Evolutionary conservation across 1,284 basidiomycete genomes (phyloP).

Genomic region (Calocybe gambosa): DNA sequence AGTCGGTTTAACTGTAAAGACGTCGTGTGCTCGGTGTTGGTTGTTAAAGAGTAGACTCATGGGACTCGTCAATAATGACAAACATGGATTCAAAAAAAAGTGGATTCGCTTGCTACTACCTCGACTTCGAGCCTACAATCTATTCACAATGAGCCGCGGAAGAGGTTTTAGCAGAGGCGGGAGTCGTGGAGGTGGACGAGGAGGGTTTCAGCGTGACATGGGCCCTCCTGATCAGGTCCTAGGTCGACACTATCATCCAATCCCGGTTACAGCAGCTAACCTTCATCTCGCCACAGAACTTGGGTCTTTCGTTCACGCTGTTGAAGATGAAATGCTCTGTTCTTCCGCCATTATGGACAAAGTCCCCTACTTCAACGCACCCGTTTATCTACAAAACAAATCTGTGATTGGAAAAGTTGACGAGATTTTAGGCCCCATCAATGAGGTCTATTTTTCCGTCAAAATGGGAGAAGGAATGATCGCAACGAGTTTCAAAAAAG

Average conservation of each 20-base stretch:
- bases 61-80: slow-evolving; percentile 11
- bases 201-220: slow-evolving; percentile 66
- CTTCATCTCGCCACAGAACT: slow-evolving; percentile 50
- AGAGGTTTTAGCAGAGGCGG: slow-evolving; percentile 12
- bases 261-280: slow-evolving; percentile 5
- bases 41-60: slow-evolving; percentile 26
- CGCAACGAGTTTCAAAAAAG: slow-evolving; percentile 92
- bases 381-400: slow-evolving; percentile 98
- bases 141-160: slow-evolving; percentile 12
- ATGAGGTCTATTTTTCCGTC: slow-evolving; percentile 97
- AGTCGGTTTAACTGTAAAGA: slow-evolving; percentile 12
- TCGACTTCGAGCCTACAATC: background rate
- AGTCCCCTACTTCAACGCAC: slow-evolving; percentile 99
- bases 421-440: slow-evolving; percentile 96
- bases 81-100: slow-evolving; percentile 8
- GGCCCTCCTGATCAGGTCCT: slow-evolving; percentile 85
- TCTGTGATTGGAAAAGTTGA: slow-evolving; percentile 94
- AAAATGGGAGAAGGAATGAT: slow-evolving; percentile 98
- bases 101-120: background rate
- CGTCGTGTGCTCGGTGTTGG: slow-evolving; percentile 9
- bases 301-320: slow-evolving; percentile 88
- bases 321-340: slow-evolving; percentile 99
- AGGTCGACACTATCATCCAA: slow-evolving; percentile 41
- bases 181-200: slow-evolving; percentile 53
- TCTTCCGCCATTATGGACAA: slow-evolving; percentile 79